Evolutionary conservation across 225 moss, liverwort and hornwort species (phyloP).

Genomic region (Takakia lepidozioides): DNA sequence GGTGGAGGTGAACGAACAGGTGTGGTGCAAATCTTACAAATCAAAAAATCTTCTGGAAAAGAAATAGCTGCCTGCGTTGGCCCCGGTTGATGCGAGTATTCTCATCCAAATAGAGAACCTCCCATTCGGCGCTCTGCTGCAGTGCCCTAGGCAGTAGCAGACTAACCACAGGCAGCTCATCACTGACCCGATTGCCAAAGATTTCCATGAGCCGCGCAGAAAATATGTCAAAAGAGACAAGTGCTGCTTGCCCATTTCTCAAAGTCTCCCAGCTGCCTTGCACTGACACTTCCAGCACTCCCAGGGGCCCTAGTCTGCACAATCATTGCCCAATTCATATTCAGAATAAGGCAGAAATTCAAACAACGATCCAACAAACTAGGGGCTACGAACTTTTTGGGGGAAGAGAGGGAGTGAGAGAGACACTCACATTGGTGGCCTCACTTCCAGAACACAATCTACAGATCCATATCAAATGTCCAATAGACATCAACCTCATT

Average conservation of each 20-base stretch:
- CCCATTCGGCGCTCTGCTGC: slow-evolving; percentile 65
- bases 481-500: too few relatives aligned
- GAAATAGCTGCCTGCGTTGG: slow-evolving; percentile 49
- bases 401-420: too few relatives aligned
- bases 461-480: too few relatives aligned
- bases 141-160: slow-evolving; percentile 55
- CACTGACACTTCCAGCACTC: slow-evolving; percentile 65
- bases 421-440: too few relatives aligned
- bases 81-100: slow-evolving; percentile 67
- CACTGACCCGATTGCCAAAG: slow-evolving; percentile 49
- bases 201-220: slow-evolving; percentile 67
- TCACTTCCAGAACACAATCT: not conserved
- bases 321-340: not conserved
- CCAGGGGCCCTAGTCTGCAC: slow-evolving; percentile 78
- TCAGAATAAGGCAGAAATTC: too few relatives aligned
- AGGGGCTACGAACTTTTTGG: too few relatives aligned
- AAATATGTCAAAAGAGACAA: slow-evolving; percentile 73
- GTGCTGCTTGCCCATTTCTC: slow-evolving; percentile 63
- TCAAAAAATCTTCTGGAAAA: slow-evolving; percentile 71
- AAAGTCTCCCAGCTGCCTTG: slow-evolving; percentile 88
- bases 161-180: slow-evolving; percentile 57
- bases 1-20: too few relatives aligned
- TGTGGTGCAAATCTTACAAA: too few relatives aligned
- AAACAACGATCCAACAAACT: too few relatives aligned
- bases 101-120: slow-evolving; percentile 67